Percentiles rank a stretch among this genome's conserved stretches.
Evolutionary conservation across 2,329 filamentous ascomycete genomes (phyloP).

Genomic region (Kalaharituber pfeilii): DNA sequence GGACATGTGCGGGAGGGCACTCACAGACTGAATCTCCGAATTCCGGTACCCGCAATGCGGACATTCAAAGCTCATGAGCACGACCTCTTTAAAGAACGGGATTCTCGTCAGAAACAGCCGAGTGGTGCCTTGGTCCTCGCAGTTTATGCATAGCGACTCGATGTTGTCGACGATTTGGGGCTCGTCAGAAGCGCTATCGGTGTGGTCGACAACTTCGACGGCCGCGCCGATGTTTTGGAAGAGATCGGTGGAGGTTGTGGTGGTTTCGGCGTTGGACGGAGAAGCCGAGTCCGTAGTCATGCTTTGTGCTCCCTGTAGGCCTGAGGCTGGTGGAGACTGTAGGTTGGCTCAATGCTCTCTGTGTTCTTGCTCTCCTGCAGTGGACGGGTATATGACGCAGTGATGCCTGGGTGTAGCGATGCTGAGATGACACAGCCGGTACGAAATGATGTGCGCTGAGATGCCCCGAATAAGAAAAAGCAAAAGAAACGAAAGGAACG

Average conservation of each 20-base stretch:
- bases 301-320: no score
- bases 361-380: no score
- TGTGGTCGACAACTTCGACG: constrained; percentile 16
- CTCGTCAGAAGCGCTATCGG: constrained; percentile 5
- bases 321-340: no score
- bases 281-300: no score
- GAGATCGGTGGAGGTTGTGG: constrained; percentile 8
- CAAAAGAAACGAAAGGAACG: no score
- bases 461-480: no score
- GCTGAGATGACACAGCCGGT: no score
- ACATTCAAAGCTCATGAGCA: constrained; percentile 93
- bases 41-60: constrained; percentile 77
- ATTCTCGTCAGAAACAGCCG: constrained; percentile 78
- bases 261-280: not conserved
- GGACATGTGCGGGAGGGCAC: not conserved
- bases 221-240: constrained; percentile 20
- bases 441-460: no score
- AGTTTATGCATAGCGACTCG: constrained; percentile 76
- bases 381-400: no score
- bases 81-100: constrained; percentile 92
- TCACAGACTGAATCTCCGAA: constrained; percentile 66
- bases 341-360: no score
- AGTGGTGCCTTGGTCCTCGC: constrained; percentile 68
- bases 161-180: constrained; percentile 19
- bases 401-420: no score